Percentiles rank a stretch among this genome's conserved stretches.
Conservation (phyloP, 2,329 filamentous ascomycete genomes). For the Aspergillus ochraceoroseus region DNA sequence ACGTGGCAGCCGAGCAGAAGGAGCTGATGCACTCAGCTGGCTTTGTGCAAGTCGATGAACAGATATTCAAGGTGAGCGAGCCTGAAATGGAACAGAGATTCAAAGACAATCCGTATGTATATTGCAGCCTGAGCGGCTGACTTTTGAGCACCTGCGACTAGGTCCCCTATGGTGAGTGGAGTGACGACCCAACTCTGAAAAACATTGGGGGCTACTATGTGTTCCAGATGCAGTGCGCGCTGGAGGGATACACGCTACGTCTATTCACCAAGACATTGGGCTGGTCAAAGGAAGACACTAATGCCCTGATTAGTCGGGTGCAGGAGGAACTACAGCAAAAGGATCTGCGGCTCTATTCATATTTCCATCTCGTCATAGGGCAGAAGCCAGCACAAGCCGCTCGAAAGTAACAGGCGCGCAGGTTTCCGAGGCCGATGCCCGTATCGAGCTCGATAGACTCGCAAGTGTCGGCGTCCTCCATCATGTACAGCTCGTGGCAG, state of each 20-base stretch:
- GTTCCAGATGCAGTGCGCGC: not conserved
- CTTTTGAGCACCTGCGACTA: not conserved
- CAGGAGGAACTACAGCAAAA: slow-evolving; percentile 5
- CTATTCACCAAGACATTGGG: slow-evolving; percentile 12
- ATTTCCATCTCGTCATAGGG: slow-evolving; percentile 7
- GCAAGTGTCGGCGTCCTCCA: no score
- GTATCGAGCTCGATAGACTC: no score
- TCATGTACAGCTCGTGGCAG: no score
- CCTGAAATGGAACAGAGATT: not conserved
- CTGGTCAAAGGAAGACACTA: slow-evolving; percentile 13
- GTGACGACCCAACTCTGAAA: not conserved
- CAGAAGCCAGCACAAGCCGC: not conserved
- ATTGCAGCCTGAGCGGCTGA: not conserved
- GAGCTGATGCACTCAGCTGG: slow-evolving; percentile 8
- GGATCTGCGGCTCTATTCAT: slow-evolving; percentile 6
- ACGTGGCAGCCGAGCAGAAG: slow-evolving; percentile 6
- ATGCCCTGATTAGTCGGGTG: slow-evolving; percentile 3
- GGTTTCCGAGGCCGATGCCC: no score
- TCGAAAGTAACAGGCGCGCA: not conserved
- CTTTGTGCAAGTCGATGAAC: slow-evolving; percentile 6
- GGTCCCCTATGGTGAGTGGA: slow-evolving; percentile 8
- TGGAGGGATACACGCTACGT: slow-evolving; percentile 11
- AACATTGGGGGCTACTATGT: not conserved
- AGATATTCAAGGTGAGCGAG: slow-evolving; percentile 8
- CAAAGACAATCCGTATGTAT: not conserved